Conservation (phyloP, 78 protist species). For the Planoprotostelium fungivorum region DNA sequence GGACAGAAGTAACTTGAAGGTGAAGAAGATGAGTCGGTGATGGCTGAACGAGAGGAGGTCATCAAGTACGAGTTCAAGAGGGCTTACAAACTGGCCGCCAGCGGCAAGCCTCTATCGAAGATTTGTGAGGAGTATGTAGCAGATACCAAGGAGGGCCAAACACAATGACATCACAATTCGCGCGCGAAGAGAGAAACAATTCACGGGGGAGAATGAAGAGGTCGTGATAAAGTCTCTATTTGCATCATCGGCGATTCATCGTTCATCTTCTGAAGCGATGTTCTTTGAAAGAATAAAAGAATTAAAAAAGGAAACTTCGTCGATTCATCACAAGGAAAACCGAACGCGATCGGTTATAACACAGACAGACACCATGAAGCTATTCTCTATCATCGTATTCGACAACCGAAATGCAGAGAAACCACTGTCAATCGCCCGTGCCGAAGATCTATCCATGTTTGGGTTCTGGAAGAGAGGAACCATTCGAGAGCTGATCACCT, state of each 20-base stretch:
- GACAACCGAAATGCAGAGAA: slow-evolving; percentile 8
- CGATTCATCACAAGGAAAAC: no score
- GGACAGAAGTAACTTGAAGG: slow-evolving; percentile 18
- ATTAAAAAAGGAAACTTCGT: no score
- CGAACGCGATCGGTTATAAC: no score
- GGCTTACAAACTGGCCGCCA: not conserved
- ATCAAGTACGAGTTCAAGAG: not conserved
- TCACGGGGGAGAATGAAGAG: no score
- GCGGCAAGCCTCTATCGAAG: not conserved
- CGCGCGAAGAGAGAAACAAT: no score
- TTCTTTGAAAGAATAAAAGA: no score
- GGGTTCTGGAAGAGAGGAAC: slow-evolving; percentile 48
- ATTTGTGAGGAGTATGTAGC: not conserved
- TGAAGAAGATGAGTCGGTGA: no score
- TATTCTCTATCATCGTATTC: not conserved
- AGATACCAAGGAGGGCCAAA: no score
- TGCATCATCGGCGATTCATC: no score
- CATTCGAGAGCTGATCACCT: slow-evolving; percentile 29
- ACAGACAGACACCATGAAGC: not conserved
- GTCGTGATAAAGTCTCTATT: no score
- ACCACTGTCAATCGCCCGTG: slow-evolving; percentile 30
- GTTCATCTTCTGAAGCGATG: no score
- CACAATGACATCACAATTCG: no score
- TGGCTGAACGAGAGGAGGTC: not conserved
- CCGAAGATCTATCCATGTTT: slow-evolving; percentile 44